Evolutionary conservation across 345 rosid species (phyloP).

Genomic region (Salix exigua): DNA sequence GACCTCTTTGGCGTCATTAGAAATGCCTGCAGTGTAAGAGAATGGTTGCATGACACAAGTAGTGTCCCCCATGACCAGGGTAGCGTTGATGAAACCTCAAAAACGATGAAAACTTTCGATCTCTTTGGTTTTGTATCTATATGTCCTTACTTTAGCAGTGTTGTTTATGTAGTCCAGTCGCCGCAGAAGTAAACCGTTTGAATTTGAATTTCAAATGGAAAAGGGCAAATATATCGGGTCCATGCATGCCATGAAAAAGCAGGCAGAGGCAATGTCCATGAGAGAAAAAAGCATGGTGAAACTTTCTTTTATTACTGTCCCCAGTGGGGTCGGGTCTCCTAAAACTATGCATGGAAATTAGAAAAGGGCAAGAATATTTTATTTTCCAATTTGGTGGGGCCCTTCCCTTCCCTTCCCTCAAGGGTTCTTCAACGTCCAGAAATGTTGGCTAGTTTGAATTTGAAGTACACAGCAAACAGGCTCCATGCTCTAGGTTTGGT

Average conservation of each 20-base stretch:
- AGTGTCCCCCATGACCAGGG: conserved; percentile 22
- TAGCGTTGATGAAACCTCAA: background rate
- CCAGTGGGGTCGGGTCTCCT: no score
- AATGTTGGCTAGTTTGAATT: background rate
- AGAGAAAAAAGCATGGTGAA: background rate
- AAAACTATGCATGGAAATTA: no score
- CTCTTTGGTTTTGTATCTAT: background rate
- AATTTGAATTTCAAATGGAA: conserved; percentile 28
- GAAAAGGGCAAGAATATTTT: background rate
- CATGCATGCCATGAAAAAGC: background rate
- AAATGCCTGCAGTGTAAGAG: conserved; percentile 29
- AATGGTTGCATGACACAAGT: conserved; percentile 33
- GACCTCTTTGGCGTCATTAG: conserved; percentile 27
- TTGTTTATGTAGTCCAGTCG: background rate
- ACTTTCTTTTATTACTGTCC: no score
- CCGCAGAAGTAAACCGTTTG: background rate
- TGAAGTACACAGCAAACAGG: background rate
- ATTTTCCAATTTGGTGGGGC: background rate
- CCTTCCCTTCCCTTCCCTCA: no score
- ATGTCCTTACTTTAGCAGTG: no score
- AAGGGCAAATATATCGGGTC: background rate
- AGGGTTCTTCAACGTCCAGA: background rate
- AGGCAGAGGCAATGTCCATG: background rate
- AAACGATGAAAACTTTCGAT: background rate
- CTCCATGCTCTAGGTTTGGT: background rate